Base-by-base conservation (phyloP, 192 early-diverging fungal genomes). In the Gigaspora rosea region DNA sequence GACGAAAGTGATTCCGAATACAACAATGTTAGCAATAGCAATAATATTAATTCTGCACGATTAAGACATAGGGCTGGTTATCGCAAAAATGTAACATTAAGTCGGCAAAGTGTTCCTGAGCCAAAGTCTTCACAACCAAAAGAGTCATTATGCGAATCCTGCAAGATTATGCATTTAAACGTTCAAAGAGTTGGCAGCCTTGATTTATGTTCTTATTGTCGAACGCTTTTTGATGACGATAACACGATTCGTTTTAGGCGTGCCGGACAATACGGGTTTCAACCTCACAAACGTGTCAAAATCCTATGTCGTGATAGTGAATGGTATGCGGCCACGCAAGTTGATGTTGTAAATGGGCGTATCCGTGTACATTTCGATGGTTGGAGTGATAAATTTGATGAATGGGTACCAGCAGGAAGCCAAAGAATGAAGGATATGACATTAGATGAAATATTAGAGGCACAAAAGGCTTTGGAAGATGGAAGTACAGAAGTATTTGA, bases 341-440 rank as follows among this genome's bases (percentile, higher is more conserved):
- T 86, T 3, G 82, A 76, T 2, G 73, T 86, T 78, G 56, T 81
- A n/a, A 73, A 80, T 10, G 82, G 83, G 0, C 81, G 80, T 66
- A 83, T 89, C 27, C 73, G 77, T 36, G 79, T 89, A n/a, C 86
- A 82, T 35, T 87, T 82, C 65, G 88, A 89, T 79, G 86, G 82
- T 3, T 87, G 88, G 86, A 79, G 75, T 32, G 75, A 82, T 8
- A 65, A 79, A n/a, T 87, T 80, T 76, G 88, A 89, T 58, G 88
- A 89, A 76, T 89, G 88, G 88, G 69, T 89, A 20, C 78, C 82
- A 8, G 82, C 84, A 4, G 86, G 83, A 20, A 89, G 88, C 74
- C 62, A 79, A 51, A 65, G 86, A 46, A 70, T 89, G 49, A 80
- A 77, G 50, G 64, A 79, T 3, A 64, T 75, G 57, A 71, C 74